Conservation (phyloP, 257 asterid genomes). For the Lycium ferocissimum region DNA sequence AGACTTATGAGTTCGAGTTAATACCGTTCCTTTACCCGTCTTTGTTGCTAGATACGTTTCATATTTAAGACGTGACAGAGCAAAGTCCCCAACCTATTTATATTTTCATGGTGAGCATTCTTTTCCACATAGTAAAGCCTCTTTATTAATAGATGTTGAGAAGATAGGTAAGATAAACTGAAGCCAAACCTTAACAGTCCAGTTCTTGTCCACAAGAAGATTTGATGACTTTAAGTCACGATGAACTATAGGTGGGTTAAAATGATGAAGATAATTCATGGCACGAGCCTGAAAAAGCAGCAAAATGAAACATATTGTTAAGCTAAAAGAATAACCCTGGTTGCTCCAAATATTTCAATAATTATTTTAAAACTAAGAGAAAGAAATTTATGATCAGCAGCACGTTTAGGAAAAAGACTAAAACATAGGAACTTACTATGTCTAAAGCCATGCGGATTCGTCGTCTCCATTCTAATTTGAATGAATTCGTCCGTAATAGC, state of each 20-base stretch:
- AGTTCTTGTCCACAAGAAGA: conserved; percentile 96
- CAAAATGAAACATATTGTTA: not conserved
- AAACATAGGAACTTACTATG: conserved; percentile 64
- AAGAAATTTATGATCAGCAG: not conserved
- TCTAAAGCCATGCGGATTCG: conserved; percentile 92
- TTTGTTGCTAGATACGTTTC: conserved; percentile 86
- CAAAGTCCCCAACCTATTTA: conserved; percentile 95
- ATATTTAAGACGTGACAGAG: conserved; percentile 84
- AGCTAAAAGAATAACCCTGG: not conserved
- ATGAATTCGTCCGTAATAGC: conserved; percentile 67
- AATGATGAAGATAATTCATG: conserved; percentile 91
- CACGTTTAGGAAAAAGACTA: not conserved
- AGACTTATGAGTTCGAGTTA: conserved; percentile 23
- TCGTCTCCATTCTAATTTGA: conserved; percentile 86
- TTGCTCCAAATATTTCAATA: not conserved
- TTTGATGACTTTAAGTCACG: conserved; percentile 97
- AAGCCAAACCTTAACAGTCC: conserved; percentile 87
- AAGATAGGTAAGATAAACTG: not conserved
- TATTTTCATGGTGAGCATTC: conserved; percentile 18
- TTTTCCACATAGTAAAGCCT: not conserved
- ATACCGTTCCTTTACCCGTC: conserved; percentile 97
- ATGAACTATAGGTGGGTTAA: conserved; percentile 86
- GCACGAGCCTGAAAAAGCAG: conserved; percentile 76
- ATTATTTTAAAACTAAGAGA: not conserved
- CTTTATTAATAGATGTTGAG: not conserved